A percentile compares a stretch with the other conserved stretches of the same genome.
Conservation (phyloP, 768 basidiomycete genomes). For the Calocybe cyanea region DNA sequence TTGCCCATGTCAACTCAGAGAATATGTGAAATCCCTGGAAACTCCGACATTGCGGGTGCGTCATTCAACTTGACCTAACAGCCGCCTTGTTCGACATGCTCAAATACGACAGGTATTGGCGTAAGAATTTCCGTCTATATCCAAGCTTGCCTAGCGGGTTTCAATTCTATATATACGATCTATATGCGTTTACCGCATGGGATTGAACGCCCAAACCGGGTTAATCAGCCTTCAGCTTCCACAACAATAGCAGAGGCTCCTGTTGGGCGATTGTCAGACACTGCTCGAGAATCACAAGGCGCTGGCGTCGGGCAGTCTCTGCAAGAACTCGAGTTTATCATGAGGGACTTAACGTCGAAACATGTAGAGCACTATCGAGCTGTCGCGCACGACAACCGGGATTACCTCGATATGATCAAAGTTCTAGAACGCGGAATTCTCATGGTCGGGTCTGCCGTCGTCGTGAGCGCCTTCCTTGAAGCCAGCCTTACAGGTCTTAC, state of each 20-base stretch:
- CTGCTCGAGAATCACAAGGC: no score
- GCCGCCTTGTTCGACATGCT: neutral
- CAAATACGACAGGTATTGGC: neutral
- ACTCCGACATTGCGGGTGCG: neutral
- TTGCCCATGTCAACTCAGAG: no score
- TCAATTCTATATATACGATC: neutral
- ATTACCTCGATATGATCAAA: neutral
- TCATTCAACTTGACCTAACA: neutral
- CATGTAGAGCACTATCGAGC: neutral
- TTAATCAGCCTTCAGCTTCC: no score
- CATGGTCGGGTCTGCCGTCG: neutral
- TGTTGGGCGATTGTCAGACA: no score
- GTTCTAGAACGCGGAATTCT: neutral
- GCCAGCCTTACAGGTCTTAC: neutral
- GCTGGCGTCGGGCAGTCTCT: neutral
- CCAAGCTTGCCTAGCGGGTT: neutral
- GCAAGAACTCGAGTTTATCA: neutral
- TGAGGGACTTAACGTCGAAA: neutral
- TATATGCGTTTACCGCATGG: neutral
- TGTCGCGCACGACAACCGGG: neutral
- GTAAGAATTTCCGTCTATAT: neutral
- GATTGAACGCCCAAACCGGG: no score
- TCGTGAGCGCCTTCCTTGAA: neutral
- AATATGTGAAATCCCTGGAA: neutral
- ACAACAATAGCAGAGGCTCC: no score